phyloP scores from a whole-genome alignment of 495 filamentous ascomycete genomes.

The Symbiotaphrina buchneri region DNA sequence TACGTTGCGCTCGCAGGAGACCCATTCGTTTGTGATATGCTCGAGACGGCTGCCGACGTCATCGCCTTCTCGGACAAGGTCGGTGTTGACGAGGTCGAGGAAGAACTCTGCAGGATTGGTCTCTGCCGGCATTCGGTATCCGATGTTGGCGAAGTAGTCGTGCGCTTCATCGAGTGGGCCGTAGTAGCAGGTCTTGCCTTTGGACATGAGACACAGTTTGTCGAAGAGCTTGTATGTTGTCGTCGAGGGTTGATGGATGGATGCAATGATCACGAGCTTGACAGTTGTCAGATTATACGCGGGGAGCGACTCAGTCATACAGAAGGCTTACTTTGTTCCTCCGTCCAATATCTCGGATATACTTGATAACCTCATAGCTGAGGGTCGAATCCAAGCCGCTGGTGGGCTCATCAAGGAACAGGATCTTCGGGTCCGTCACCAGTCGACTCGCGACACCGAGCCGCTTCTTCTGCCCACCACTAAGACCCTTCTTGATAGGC shows the following conservation, averaged over 20 bases:
- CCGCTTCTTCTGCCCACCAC: constrained; percentile 58
- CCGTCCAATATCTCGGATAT: constrained; percentile 35
- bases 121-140: constrained; percentile 33
- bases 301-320: constrained; percentile 1
- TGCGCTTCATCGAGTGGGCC: constrained; percentile 28
- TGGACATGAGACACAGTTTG: constrained; percentile 49
- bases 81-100: constrained; percentile 51
- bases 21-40: too few relatives aligned
- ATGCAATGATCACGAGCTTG: constrained; percentile 47
- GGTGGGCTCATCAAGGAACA: constrained; percentile 70
- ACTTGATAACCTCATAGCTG: constrained; percentile 43
- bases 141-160: constrained; percentile 32
- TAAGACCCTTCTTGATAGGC: constrained; percentile 55
- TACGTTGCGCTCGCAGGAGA: too few relatives aligned
- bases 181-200: constrained; percentile 44
- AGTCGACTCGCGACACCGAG: constrained; percentile 60
- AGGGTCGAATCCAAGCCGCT: constrained; percentile 54
- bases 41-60: constrained; percentile 7
- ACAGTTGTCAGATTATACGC: constrained; percentile 1
- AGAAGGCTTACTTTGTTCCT: constrained; percentile 31
- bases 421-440: constrained; percentile 52
- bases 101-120: constrained; percentile 63
- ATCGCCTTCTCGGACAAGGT: constrained; percentile 31
- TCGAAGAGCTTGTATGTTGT: constrained; percentile 59
- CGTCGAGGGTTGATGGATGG: constrained; percentile 66